phyloP scores from a whole-genome alignment of 306 rosid species.

The Ochetophila trinervis region DNA sequence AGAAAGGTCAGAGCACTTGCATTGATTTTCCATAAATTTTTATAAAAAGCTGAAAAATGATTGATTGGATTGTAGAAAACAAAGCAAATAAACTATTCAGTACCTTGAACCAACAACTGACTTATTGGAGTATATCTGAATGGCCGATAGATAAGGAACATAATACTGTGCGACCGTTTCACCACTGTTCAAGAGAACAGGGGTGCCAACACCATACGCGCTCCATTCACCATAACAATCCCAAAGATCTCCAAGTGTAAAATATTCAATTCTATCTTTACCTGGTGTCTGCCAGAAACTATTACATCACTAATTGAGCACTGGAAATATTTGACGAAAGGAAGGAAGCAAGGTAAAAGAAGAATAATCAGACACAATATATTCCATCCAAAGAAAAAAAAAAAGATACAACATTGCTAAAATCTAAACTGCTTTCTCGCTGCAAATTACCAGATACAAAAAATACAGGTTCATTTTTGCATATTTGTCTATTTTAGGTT shows the following conservation, averaged over 20 bases:
- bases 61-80: not conserved
- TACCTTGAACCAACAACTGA: slow-evolving; percentile 51
- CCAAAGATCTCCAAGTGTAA: slow-evolving; percentile 60
- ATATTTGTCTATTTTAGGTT: not conserved
- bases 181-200: slow-evolving; percentile 41
- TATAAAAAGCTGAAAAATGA: not conserved
- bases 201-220: slow-evolving; percentile 61
- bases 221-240: slow-evolving; percentile 79
- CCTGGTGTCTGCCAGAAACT: slow-evolving; percentile 52
- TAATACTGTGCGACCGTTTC: slow-evolving; percentile 50
- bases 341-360: not conserved
- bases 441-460: too few relatives aligned
- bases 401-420: slow-evolving; percentile 3
- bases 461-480: not conserved
- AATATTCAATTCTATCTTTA: slow-evolving; percentile 48
- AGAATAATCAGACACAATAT: too few relatives aligned
- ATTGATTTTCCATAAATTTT: not conserved
- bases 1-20: not conserved
- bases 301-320: slow-evolving; percentile 45
- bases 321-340: slow-evolving; percentile 30
- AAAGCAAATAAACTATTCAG: not conserved
- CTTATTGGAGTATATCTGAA: slow-evolving; percentile 58
- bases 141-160: slow-evolving; percentile 72
- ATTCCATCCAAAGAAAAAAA: too few relatives aligned
- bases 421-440: not conserved